Evolutionary conservation across 306 rosid species (phyloP).

Genomic region (Trichosanthes truncata): DNA sequence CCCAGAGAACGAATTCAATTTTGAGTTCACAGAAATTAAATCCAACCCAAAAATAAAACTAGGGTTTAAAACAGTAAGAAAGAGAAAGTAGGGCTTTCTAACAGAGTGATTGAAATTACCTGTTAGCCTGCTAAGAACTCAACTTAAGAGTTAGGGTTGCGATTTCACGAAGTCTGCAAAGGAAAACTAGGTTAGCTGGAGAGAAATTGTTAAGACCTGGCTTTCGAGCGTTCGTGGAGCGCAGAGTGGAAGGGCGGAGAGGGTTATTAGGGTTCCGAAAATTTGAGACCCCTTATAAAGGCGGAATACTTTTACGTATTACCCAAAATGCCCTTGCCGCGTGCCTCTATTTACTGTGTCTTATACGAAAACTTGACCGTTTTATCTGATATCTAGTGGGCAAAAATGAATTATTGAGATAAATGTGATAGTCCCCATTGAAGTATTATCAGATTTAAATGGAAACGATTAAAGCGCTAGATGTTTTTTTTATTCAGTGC

Average conservation of each 20-base stretch:
- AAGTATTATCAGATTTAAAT: background rate
- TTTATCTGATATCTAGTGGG: background rate
- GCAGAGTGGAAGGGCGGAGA: slow-evolving; percentile 1
- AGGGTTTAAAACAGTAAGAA: background rate
- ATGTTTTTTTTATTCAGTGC: too few species aligned
- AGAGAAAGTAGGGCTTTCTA: slow-evolving; percentile 19
- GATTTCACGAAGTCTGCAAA: slow-evolving; percentile 54
- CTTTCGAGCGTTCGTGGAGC: slow-evolving; percentile 16
- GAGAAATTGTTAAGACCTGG: slow-evolving; percentile 27
- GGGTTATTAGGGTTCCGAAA: slow-evolving; percentile 15
- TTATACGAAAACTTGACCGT: background rate
- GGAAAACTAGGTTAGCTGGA: slow-evolving; percentile 60
- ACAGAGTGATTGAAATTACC: slow-evolving; percentile 26
- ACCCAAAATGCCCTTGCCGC: slow-evolving; percentile 9
- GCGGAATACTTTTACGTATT: background rate
- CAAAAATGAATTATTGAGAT: background rate
- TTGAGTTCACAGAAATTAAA: background rate
- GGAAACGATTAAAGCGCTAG: too few species aligned
- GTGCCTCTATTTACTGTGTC: background rate
- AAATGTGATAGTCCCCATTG: background rate
- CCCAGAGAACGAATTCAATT: background rate
- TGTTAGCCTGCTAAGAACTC: slow-evolving; percentile 15
- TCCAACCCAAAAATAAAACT: background rate
- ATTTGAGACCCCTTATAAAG: background rate
- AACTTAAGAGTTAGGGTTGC: slow-evolving; percentile 26